Base-by-base conservation (phyloP, 2,329 filamentous ascomycete species). In the Pseudogymnoascus sp. region DNA sequence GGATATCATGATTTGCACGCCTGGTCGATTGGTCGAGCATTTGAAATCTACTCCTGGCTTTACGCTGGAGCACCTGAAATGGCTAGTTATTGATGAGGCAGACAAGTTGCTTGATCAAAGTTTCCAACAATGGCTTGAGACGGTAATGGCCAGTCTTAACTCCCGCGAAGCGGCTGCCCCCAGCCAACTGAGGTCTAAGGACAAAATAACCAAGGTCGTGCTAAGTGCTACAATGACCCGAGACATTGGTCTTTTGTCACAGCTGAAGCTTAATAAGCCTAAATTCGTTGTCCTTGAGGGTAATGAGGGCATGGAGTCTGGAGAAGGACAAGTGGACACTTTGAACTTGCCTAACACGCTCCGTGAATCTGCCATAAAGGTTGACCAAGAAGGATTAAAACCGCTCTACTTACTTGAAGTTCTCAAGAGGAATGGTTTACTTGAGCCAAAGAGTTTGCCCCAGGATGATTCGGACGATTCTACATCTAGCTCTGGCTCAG, bases 11-110 rank as follows among this genome's bases (percentile, higher is more conserved):
- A 88, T 97, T 59, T 94, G 91, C 72, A 97, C 93, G 0, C 93
- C 93, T 0, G 94, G 94, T 64, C 85, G 93, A 65, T 82, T 97
- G 0, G 91, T 97, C 3, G 93, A 97, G 69, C 93, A 97, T 73
- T 82, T 97, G 59, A 87, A 88, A 65, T 86, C 87, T 64, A 97
- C 93, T 0, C 84, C 85, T 2, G 92, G 91, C 0, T 97, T 97
- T 72, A 84, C 81, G 0, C 79, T 97, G 21, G 83, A 88, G 62
- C 82, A 89, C 71, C 79, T 97, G 4, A 84, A 89, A 64, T 97
- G 92, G 92, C 79, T 97, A 0, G 84, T 97, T 2, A 88, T 97
- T 52, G 93, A 97, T 69, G 93, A 97, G 75, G 94, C 93, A 9
- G 93, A 97, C 74, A 91, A 94, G 71, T 78, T 97, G 10, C 82